Base-by-base conservation (phyloP, 2,329 filamentous ascomycete genomes). In the Piedraia hortae region DNA sequence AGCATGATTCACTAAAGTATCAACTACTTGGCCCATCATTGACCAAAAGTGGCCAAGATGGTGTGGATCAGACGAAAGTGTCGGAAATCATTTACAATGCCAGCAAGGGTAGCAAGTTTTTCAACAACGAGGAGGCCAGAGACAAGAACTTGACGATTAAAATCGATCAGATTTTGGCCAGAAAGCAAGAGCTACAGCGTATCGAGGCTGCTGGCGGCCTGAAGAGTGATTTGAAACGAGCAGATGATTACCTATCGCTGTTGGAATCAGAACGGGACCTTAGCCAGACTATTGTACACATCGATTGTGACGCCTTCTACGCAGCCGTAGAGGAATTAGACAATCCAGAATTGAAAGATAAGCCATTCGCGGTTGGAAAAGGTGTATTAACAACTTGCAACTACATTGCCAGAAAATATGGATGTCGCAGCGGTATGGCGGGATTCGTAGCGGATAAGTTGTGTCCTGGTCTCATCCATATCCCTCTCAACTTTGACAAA, bases 31-130 rank as follows among this genome's bases (percentile, higher is more conserved):
- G 85, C 0, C 82, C 80, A 0, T 91, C 80, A 4, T 51, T 93
- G 23, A 82, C 78, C 11, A 97, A 97, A 45, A 74, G 80, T 14
- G 85, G 85, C 2, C 80, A 93, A 42, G 77, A 89, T 38, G 56
- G 62, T 9, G 82, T 93, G n/a, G 77, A 97, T 37, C 85, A 93
- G 48, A 59, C 60, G 31, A 89, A 85, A 51, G 78, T 97, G 21
- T 88, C 80, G 2, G 80, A 93, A 35, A 69, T 93, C 34, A 97
- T 97, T 28, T 93, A 91, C 48, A 77, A 89, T 43, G 78, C 80
- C 6, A 91, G 78, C 9, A 91, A 88, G 42, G 85, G 85, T 21
- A 89, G 77, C 33, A 91, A 90, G 43, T 97, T 70, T 50, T 97
- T 93, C 56, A 74, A 70, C 34, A 75, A 80, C 27, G 85, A 97